These are phyloP conservation scores for Pythium utonaiense DNA, from an alignment of 352 stramenopile genomes.

Conservation along the genomic window DNA sequence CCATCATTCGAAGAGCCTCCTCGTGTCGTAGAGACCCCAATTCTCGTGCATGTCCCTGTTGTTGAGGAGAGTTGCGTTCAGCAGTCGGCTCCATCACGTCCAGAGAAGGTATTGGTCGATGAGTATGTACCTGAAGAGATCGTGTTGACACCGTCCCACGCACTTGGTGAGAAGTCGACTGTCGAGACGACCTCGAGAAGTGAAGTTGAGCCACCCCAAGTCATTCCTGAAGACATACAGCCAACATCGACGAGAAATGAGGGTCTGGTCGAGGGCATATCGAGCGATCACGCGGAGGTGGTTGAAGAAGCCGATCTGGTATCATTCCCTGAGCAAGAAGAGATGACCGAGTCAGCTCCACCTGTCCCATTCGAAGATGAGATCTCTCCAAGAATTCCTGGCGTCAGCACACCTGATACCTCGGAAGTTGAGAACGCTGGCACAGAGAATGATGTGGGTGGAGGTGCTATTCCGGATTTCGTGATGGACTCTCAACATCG, in stretches of 20 bases:
- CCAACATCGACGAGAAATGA: neutral
- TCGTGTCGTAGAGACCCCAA: neutral
- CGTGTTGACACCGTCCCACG: neutral
- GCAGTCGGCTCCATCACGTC: neutral
- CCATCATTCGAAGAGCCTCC: neutral
- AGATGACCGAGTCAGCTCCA: neutral
- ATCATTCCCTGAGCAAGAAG: constrained; percentile 1
- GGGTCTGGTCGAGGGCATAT: neutral
- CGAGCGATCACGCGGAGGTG: neutral
- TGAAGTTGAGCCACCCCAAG: neutral
- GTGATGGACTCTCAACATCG: too few relatives aligned
- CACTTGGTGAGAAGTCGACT: neutral
- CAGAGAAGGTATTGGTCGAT: neutral
- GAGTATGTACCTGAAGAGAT: neutral
- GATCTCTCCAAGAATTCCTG: neutral
- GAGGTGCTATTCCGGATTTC: neutral
- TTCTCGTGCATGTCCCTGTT: too few relatives aligned
- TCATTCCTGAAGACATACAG: neutral
- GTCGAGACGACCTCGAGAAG: neutral
- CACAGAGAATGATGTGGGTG: neutral
- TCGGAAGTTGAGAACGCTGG: neutral
- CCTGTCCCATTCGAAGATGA: neutral
- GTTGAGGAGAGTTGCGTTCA: neutral
- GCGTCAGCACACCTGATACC: neutral
- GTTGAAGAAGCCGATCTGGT: neutral